Evolutionary conservation across 176 grass and related monocot genomes (phyloP).

Genomic region (Oropetium thomaeum): DNA sequence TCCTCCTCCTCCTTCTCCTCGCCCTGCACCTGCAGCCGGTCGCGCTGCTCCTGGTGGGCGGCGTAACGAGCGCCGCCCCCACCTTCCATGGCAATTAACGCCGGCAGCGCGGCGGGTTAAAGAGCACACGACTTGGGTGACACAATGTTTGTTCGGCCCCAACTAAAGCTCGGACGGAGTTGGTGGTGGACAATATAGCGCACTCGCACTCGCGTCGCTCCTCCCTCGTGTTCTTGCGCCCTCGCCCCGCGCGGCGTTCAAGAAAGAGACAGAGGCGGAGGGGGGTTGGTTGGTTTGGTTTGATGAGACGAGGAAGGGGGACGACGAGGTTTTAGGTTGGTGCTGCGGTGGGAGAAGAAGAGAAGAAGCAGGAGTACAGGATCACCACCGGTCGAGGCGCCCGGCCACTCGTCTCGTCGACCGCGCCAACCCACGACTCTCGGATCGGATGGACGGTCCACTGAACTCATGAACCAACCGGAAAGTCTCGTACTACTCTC

Average conservation of each 20-base stretch:
- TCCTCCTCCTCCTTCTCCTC: neutral
- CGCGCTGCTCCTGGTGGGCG: too few species aligned
- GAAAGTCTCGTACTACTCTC: neutral
- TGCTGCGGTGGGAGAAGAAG: neutral
- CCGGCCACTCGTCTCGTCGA: neutral
- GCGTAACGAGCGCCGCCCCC: neutral
- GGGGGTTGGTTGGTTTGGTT: neutral
- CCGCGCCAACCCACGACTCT: neutral
- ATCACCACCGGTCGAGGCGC: neutral
- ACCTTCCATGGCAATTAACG: constrained; percentile 22
- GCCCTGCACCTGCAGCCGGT: too few species aligned
- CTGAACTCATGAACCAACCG: neutral
- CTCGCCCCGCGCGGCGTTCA: constrained; percentile 17
- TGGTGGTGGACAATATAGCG: too few species aligned
- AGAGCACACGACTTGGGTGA: neutral
- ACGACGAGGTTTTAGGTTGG: constrained; percentile 34
- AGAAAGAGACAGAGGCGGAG: constrained; percentile 9
- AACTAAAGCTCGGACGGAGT: neutral
- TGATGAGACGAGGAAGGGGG: neutral
- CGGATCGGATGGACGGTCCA: neutral
- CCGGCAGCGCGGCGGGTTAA: constrained; percentile 10
- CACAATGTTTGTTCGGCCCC: neutral
- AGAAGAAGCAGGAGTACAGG: neutral
- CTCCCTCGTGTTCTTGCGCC: constrained; percentile 39
- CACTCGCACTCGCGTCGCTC: neutral